Percentiles rank a stretch among this genome's conserved stretches.
These are phyloP conservation scores for Fusarium irregulare DNA, from an alignment of 2,329 filamentous ascomycete species.

Conservation along the genomic window DNA sequence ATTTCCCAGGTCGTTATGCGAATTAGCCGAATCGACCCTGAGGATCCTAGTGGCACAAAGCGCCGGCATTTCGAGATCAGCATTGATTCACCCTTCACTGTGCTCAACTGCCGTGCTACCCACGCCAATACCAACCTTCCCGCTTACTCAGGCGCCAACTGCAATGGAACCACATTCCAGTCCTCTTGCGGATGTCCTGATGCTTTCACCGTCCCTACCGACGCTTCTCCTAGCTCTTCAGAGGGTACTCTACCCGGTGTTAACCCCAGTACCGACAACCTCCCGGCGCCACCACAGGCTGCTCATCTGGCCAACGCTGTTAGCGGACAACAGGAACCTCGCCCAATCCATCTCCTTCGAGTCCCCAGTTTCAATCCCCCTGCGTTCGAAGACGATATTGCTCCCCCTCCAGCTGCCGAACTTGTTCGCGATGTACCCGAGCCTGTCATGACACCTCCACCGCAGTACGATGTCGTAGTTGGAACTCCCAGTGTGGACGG, in stretches of 20 bases:
- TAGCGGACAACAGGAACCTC: slow-evolving; percentile 54
- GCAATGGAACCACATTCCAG: slow-evolving; percentile 57
- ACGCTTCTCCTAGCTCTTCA: slow-evolving; percentile 75
- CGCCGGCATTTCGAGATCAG: slow-evolving; percentile 94
- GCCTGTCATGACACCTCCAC: slow-evolving; percentile 78
- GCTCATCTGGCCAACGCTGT: slow-evolving; percentile 59
- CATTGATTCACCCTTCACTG: slow-evolving; percentile 94
- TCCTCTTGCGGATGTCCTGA: slow-evolving; percentile 67
- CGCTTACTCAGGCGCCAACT: slow-evolving; percentile 73
- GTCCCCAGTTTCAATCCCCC: slow-evolving; percentile 89
- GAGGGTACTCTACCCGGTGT: slow-evolving; percentile 58
- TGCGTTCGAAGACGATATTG: slow-evolving; percentile 80
- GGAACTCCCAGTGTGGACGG: slow-evolving; percentile 74
- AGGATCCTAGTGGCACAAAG: slow-evolving; percentile 76
- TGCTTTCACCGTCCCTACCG: slow-evolving; percentile 62
- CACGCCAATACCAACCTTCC: slow-evolving; percentile 89
- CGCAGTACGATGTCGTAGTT: slow-evolving; percentile 83
- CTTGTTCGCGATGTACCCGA: slow-evolving; percentile 37
- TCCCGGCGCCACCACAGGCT: slow-evolving; percentile 65
- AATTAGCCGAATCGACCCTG: slow-evolving; percentile 83
- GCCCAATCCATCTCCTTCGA: slow-evolving; percentile 87
- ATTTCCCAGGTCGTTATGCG: slow-evolving; percentile 83
- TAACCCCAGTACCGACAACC: slow-evolving; percentile 51
- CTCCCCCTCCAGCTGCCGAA: slow-evolving; percentile 51
- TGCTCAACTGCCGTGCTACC: slow-evolving; percentile 92